Evolutionary conservation across 2,329 filamentous ascomycete genomes (phyloP).

Genomic region (Tolypocladium nubicola): DNA sequence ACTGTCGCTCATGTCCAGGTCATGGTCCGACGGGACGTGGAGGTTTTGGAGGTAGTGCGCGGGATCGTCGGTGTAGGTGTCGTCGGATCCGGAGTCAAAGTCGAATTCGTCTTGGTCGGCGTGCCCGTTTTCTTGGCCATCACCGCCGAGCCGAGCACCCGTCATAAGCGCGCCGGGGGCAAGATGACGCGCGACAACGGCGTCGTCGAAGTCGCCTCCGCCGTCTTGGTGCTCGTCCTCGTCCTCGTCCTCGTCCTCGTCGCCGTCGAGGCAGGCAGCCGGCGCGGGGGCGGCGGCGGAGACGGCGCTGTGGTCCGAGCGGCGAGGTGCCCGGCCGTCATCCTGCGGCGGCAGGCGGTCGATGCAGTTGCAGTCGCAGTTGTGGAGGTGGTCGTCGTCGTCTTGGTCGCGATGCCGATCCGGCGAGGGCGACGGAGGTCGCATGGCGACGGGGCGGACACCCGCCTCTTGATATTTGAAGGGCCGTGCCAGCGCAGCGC

Average conservation of each 20-base stretch:
- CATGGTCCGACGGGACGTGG: conserved; percentile 10
- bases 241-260: neutral
- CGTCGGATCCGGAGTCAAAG: conserved; percentile 1
- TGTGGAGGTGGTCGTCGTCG: neutral
- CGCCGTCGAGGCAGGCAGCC: neutral
- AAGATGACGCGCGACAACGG: neutral
- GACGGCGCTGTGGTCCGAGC: neutral
- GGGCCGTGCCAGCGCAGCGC: neutral
- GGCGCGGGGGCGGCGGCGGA: neutral
- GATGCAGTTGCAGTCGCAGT: neutral
- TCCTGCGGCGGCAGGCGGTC: conserved; percentile 1
- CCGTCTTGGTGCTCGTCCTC: neutral
- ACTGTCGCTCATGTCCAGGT: conserved; percentile 23
- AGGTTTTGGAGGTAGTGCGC: neutral
- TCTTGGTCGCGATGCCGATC: conserved; percentile 3
- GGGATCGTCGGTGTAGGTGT: neutral
- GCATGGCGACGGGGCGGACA: conserved; percentile 7
- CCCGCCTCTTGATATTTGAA: neutral
- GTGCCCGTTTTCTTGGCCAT: neutral
- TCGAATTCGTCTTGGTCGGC: neutral
- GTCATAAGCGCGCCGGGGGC: neutral
- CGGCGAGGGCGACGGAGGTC: conserved; percentile 3
- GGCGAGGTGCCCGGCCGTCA: neutral
- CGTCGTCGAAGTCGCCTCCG: neutral
- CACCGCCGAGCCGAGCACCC: neutral